A percentile compares a stretch with the other conserved stretches of the same genome.
These are phyloP conservation scores for Diaporthe humulicola DNA, from an alignment of 2,329 filamentous ascomycete genomes.

Conservation along the genomic window DNA sequence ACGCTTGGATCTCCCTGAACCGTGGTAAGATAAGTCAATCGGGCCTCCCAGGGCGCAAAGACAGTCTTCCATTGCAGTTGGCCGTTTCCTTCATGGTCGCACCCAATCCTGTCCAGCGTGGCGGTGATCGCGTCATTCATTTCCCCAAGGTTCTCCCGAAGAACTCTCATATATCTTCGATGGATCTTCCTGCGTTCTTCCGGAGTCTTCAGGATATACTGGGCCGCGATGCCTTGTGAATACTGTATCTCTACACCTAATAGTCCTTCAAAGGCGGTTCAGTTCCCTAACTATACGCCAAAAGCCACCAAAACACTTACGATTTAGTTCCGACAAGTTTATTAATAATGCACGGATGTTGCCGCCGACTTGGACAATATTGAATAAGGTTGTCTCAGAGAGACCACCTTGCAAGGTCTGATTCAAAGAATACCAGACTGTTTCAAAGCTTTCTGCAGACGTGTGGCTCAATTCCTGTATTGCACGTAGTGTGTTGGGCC, in stretches of 20 bases:
- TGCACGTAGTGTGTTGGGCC: not conserved
- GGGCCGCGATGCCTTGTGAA: not conserved
- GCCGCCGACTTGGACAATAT: not conserved
- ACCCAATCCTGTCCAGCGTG: not conserved
- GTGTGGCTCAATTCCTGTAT: not conserved
- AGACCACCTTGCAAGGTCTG: not conserved
- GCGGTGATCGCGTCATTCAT: not conserved
- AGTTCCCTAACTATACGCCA: not conserved
- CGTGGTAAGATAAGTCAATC: not conserved
- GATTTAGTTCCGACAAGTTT: not conserved
- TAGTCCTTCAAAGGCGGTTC: not conserved
- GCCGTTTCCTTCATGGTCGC: not conserved
- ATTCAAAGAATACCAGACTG: not conserved
- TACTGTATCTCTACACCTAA: not conserved
- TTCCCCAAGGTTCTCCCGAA: not conserved
- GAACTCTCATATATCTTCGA: not conserved
- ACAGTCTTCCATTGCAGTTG: not conserved
- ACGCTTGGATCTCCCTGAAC: not conserved
- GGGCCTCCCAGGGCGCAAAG: slow-evolving; percentile 2
- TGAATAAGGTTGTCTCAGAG: too few relatives aligned
- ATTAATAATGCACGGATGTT: not conserved
- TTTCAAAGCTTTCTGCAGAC: not conserved
- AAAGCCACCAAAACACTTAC: not conserved
- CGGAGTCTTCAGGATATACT: not conserved
- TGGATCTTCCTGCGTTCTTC: not conserved